Base-by-base conservation (phyloP, 441 rosid species). In the Pelargonium citronellum region DNA sequence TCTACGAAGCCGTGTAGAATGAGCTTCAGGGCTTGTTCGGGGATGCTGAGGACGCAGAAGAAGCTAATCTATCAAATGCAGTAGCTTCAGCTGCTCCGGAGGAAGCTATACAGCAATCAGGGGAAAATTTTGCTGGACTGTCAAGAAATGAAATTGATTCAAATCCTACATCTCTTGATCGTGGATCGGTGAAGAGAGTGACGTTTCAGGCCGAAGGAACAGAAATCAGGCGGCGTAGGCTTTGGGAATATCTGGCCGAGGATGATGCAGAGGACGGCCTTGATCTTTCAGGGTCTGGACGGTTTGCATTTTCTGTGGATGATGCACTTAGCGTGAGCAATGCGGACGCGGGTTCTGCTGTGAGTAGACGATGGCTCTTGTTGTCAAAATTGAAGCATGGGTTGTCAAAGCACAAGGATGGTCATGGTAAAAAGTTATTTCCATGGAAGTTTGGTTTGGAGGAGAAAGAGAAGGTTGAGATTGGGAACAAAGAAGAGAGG, bases 271-370 rank as follows among this genome's bases (percentile, higher is more conserved):
- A 90, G 71, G 98, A 94, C 39, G 97, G 96, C 22, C 84, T 91
- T 74, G 98, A 94, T 85, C 95, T 94, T 68, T 90, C 98, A 0
- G 98, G 98, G 62, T 87, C 98, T 1, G 93, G 84, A 51, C 83
- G 97, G 75, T 94, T 94, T 72, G 93, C 96, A 1, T 94, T 94
- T 80, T 91, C 96, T 0, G 90, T 91, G 2, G 94, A 94, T 70
- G 99, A 94, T 78, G 92, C 92, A 7, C 82, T 89, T 71, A 82
- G 84, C 58, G 91, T 83, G 49, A 88, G 85, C 80, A 84, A 83
- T 79, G 86, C 85, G 0, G 90, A 44, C 0, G 49, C 49, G 2
- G 13, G 83, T 17, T 78, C 92, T 15, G 86, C 90, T 1, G 89
- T 75, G 34, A 90, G 89, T 73, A 87, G 83, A 74, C 85, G 96